Base-by-base conservation (phyloP, 129 eudicot species). In the Rutidosis leptorrhynchoides region DNA sequence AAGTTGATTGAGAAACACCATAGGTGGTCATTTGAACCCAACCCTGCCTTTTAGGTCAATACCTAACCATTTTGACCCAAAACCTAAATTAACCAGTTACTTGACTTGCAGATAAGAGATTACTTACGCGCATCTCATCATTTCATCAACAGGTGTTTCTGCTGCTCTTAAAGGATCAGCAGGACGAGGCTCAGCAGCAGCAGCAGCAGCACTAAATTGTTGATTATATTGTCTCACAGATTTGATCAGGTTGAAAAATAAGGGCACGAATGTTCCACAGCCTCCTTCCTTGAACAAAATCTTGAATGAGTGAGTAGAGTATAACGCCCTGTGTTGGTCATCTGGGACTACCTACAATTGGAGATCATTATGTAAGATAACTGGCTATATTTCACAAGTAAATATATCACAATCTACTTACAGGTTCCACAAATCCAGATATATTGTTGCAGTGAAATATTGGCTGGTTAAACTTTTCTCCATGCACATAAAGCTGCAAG, bases 51-150 rank as follows among this genome's bases (percentile, higher is more conserved):
- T 58, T 14, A 11, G 16, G 9, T 27, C 10, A 1, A 57, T 11
- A 58, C 63, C 63, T 14, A 58, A 10, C 6, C 33, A 26, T 27
- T 23, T 54, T 54, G 59, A 27, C 63, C 63, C n/a, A n/a, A 5
- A 19, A 19, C 0, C 55, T 49, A 8, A n/a, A 5, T 6, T 6
- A 4, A 17, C 4, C 55, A 3, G 2, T 49, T 49, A 49, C 24
- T 49, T 17, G 5, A 49, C n/a, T n/a, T n/a, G n/a, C n/a, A n/a
- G n/a, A n/a, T n/a, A n/a, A n/a, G n/a, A n/a, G n/a, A n/a, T n/a
- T n/a, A 81, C 98, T 61, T 81, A 92, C 96, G 98, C 98, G 45
- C 80, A 87, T 85, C 98, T 83, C 96, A 92, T 92, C 98, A 92
- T 92, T 77, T 92, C 96, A 58, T 92, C 98, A 33, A 92, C 98